A percentile compares a stretch with the other conserved stretches of the same genome.
phyloP scores from a whole-genome alignment of 2,329 filamentous ascomycete species.

The Westerdykella sp. region DNA sequence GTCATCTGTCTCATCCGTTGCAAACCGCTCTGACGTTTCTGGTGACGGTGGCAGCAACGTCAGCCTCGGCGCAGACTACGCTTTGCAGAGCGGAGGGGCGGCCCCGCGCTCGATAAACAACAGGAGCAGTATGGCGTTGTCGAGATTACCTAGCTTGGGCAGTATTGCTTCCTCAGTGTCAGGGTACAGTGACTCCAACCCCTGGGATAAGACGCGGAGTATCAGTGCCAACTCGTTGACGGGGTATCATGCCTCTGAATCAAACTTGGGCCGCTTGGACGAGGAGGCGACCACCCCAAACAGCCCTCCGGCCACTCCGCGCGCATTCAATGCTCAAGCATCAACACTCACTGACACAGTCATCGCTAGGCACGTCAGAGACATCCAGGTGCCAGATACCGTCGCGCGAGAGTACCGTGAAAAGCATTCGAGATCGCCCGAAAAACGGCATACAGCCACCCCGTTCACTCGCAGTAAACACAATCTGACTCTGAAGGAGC shows the following conservation, averaged over 20 bases:
- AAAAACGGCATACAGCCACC: constrained; percentile 45
- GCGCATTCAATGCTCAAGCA: constrained; percentile 45
- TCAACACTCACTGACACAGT: constrained; percentile 77
- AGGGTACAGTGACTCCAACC: constrained; percentile 44
- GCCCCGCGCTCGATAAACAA: constrained; percentile 45
- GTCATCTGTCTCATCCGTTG: constrained; percentile 53
- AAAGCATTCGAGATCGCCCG: constrained; percentile 60
- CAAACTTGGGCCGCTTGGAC: constrained; percentile 51
- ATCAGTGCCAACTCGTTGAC: constrained; percentile 34
- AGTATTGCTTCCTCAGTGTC: constrained; percentile 76
- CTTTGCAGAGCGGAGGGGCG: constrained; percentile 74
- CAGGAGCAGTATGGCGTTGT: constrained; percentile 53
- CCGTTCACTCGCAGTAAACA: constrained; percentile 36
- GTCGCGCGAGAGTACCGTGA: constrained; percentile 79
- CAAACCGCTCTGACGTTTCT: constrained; percentile 48
- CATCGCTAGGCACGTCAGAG: constrained; percentile 79
- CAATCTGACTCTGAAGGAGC: constrained; percentile 82
- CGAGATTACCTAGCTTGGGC: constrained; percentile 76
- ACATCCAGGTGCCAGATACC: constrained; percentile 85
- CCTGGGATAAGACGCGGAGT: constrained; percentile 39
- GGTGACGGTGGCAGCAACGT: constrained; percentile 65
- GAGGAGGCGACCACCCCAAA: constrained; percentile 50
- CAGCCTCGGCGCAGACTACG: constrained; percentile 71
- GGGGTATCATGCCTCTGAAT: constrained; percentile 36
- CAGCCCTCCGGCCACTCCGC: constrained; percentile 62